phyloP scores from a whole-genome alignment of 495 filamentous ascomycete species.

The Tetracladium marchalianum region DNA sequence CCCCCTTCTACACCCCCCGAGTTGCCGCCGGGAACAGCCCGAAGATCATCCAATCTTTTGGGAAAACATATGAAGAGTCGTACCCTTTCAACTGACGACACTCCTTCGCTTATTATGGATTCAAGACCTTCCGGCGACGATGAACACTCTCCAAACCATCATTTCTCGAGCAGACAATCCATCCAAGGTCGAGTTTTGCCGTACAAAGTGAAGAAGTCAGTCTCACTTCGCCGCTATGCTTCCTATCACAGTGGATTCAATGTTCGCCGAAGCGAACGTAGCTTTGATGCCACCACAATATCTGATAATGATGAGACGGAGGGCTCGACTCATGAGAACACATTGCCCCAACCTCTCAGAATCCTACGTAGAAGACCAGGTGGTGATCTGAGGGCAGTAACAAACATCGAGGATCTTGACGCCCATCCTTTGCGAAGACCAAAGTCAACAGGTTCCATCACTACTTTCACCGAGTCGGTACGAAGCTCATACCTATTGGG shows the following conservation, averaged over 20 bases:
- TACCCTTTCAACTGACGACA: slow-evolving; percentile 26
- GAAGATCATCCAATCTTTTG: slow-evolving; percentile 40
- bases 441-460: slow-evolving; percentile 61
- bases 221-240: slow-evolving; percentile 37
- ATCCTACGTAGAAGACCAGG: slow-evolving; percentile 79
- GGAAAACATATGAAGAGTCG: slow-evolving; percentile 17
- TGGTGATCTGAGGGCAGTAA: slow-evolving; percentile 73
- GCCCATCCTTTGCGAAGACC: slow-evolving; percentile 41
- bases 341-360: slow-evolving; percentile 38
- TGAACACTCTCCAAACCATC: slow-evolving; percentile 27
- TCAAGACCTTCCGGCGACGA: slow-evolving; percentile 11
- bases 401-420: slow-evolving; percentile 62
- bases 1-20: slow-evolving; percentile 44
- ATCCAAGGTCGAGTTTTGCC: slow-evolving; percentile 5
- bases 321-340: slow-evolving; percentile 2
- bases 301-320: slow-evolving; percentile 28
- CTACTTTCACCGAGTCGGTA: slow-evolving; percentile 59
- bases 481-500: slow-evolving; percentile 46
- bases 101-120: slow-evolving; percentile 14
- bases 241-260: slow-evolving; percentile 66
- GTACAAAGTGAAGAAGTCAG: slow-evolving; percentile 17
- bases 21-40: slow-evolving; percentile 28
- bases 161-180: slow-evolving; percentile 19
- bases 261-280: slow-evolving; percentile 45
- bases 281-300: slow-evolving; percentile 48